Evolutionary conservation across 345 rosid species (phyloP).

Genomic region (Gossypium rotundifolium): DNA sequence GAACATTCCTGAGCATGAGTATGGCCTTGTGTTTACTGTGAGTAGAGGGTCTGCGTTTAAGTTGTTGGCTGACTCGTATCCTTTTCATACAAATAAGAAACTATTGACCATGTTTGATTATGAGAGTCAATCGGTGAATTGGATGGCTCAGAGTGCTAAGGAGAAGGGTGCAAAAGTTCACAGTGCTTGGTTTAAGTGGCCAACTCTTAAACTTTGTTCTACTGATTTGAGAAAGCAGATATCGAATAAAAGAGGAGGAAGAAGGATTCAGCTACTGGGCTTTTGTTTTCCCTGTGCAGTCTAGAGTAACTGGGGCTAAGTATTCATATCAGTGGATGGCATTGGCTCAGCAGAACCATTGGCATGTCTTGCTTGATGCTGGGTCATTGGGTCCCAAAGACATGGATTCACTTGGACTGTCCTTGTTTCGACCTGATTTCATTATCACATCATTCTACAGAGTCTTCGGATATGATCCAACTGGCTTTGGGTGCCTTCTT

Average conservation of each 20-base stretch:
- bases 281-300: slow-evolving; percentile 98
- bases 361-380: slow-evolving; percentile 99
- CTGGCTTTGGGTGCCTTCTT: slow-evolving; percentile 97
- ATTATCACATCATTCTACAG: slow-evolving; percentile 93
- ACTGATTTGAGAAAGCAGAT: slow-evolving; percentile 91
- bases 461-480: slow-evolving; percentile 94
- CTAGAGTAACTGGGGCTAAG: slow-evolving; percentile 93
- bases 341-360: slow-evolving; percentile 91
- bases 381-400: slow-evolving; percentile 99
- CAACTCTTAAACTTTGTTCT: slow-evolving; percentile 93
- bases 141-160: slow-evolving; percentile 97
- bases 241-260: slow-evolving; percentile 72
- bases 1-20: slow-evolving; percentile 94
- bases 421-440: slow-evolving; percentile 94
- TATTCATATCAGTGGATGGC: slow-evolving; percentile 99
- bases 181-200: slow-evolving; percentile 98
- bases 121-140: slow-evolving; percentile 91
- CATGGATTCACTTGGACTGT: slow-evolving; percentile 97
- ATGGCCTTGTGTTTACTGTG: slow-evolving; percentile 98
- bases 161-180: slow-evolving; percentile 89
- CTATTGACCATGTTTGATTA: slow-evolving; percentile 96
- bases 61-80: slow-evolving; percentile 90
- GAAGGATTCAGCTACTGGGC: slow-evolving; percentile 81
- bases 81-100: slow-evolving; percentile 91
- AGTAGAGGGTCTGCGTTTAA: slow-evolving; percentile 99